Percentiles rank a stretch among this genome's conserved stretches.
Evolutionary conservation across 495 filamentous ascomycete genomes (phyloP).

Genomic region (Trichocladium uniseriatum): DNA sequence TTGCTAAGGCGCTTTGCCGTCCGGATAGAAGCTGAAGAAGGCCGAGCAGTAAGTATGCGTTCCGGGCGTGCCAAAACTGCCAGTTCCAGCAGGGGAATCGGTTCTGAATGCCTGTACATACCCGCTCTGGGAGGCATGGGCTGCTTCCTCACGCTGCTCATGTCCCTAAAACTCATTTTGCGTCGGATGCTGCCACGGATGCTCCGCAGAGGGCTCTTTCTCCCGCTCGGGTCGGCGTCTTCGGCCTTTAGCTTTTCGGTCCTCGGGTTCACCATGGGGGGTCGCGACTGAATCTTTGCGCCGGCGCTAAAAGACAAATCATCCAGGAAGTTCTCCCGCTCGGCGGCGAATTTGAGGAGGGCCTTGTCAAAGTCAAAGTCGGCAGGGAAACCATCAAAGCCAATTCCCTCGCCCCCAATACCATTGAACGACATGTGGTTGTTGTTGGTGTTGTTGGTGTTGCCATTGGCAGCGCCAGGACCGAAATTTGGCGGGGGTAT

Average conservation of each 20-base stretch:
- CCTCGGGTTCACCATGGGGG: constrained; percentile 62
- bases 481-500: constrained; percentile 27
- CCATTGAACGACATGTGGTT: constrained; percentile 14
- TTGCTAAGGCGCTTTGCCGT: constrained; percentile 87
- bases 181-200: constrained; percentile 69
- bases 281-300: constrained; percentile 58
- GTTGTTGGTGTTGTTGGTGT: constrained; percentile 3
- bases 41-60: constrained; percentile 15
- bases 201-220: constrained; percentile 41
- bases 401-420: constrained; percentile 13
- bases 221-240: constrained; percentile 45
- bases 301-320: constrained; percentile 87
- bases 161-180: constrained; percentile 80
- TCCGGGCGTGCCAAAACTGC: constrained; percentile 1
- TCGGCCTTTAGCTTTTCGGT: constrained; percentile 76
- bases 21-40: constrained; percentile 65
- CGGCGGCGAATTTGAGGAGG: constrained; percentile 84
- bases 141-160: constrained; percentile 91
- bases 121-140: constrained; percentile 64
- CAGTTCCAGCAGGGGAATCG: constrained; percentile 13
- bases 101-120: constrained; percentile 35
- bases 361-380: constrained; percentile 89
- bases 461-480: constrained; percentile 4
- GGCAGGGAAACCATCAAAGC: constrained; percentile 21
- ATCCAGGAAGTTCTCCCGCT: constrained; percentile 86